These are phyloP conservation scores for Articulospora tetracladia DNA, from an alignment of 495 filamentous ascomycete genomes.

Conservation along the genomic window DNA sequence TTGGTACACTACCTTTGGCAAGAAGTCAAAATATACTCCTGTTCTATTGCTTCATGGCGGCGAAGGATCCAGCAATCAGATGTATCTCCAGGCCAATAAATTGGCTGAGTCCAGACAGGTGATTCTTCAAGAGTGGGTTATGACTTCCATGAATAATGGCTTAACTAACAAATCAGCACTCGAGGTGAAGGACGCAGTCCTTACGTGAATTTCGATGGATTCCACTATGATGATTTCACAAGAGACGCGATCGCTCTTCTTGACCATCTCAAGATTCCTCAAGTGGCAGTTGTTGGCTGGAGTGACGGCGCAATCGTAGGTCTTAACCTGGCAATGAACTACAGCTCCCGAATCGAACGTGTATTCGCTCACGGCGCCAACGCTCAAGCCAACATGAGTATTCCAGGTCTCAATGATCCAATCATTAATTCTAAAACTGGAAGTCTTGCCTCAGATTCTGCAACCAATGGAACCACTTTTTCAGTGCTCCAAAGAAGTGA, in stretches of 20 bases:
- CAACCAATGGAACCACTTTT: conserved; percentile 3
- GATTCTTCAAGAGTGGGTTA: conserved; percentile 4
- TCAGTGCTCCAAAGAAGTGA: neutral
- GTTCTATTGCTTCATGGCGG: neutral
- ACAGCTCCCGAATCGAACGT: conserved; percentile 5
- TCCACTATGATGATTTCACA: conserved; percentile 8
- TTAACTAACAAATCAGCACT: neutral
- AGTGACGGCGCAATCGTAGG: conserved; percentile 2
- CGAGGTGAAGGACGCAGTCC: conserved; percentile 7
- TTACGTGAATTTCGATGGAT: conserved; percentile 1
- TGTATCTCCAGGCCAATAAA: neutral
- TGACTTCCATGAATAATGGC: neutral
- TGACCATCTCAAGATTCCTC: conserved; percentile 7
- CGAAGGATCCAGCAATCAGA: neutral
- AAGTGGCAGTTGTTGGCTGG: conserved; percentile 6
- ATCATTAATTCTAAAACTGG: conserved; percentile 7
- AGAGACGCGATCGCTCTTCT: conserved; percentile 3
- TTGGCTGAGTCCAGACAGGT: conserved; percentile 1
- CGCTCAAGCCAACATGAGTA: conserved; percentile 5
- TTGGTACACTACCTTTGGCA: conserved; percentile 3
- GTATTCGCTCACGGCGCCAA: conserved; percentile 8
- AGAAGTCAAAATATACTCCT: neutral
- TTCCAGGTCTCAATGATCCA: conserved; percentile 5
- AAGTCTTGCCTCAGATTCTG: conserved; percentile 2
- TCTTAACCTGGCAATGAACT: conserved; percentile 5